A percentile compares a stretch with the other conserved stretches of the same genome.
These are phyloP conservation scores for Haberlea rhodopensis DNA, from an alignment of 257 asterid species.

Conservation along the genomic window DNA sequence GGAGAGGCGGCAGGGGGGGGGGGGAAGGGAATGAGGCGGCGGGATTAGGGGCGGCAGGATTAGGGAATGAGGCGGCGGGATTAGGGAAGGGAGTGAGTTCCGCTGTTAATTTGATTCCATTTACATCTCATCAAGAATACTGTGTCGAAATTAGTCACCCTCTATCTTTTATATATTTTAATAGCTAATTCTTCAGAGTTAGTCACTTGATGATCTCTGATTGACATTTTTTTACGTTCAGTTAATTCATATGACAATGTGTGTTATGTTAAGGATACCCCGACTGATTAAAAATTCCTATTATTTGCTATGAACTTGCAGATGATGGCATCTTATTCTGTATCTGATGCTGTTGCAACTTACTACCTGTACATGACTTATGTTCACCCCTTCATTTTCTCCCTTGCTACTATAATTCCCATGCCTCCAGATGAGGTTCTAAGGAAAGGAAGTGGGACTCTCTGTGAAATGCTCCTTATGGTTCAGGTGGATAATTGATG, in stretches of 20 bases:
- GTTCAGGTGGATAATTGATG: constrained; percentile 66
- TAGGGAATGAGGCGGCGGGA: no score
- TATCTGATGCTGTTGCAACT: constrained; percentile 98
- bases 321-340: constrained; percentile 99
- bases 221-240: constrained; percentile 16
- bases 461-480: constrained; percentile 99
- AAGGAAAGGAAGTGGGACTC: constrained; percentile 98
- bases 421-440: constrained; percentile 99
- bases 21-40: no score
- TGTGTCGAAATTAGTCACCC: background rate
- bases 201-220: background rate
- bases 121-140: background rate
- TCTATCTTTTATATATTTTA: background rate
- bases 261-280: constrained; percentile 11
- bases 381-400: constrained; percentile 96
- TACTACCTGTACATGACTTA: constrained; percentile 96
- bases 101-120: no score
- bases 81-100: no score
- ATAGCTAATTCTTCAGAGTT: background rate
- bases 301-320: constrained; percentile 43
- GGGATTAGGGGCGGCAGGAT: no score
- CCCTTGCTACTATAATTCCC: constrained; percentile 96
- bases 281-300: constrained; percentile 13
- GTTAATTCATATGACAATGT: constrained; percentile 11
- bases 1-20: no score